Evolutionary conservation across 1,139 yeast species (phyloP).

Genomic region (Taphrina sp.): DNA sequence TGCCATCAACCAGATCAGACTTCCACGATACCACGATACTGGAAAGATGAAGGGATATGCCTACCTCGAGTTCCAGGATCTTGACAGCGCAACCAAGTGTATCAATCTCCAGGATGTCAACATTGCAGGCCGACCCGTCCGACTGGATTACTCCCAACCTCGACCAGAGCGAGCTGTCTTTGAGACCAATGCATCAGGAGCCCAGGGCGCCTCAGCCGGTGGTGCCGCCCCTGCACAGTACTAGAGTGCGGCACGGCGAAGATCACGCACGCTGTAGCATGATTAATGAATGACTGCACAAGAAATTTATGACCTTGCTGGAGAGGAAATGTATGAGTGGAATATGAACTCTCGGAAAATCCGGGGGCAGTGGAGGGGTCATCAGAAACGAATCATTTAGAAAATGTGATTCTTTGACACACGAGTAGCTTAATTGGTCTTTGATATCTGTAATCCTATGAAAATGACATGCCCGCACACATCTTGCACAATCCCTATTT

Average conservation of each 20-base stretch:
- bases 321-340: too few relatives aligned
- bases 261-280: too few relatives aligned
- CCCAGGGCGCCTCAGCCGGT: not conserved
- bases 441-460: too few relatives aligned
- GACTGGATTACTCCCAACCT: conserved; percentile 85
- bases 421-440: too few relatives aligned
- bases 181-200: conserved; percentile 4
- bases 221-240: not conserved
- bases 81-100: conserved; percentile 80
- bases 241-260: not conserved
- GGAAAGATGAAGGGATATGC: conserved; percentile 93
- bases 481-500: too few relatives aligned
- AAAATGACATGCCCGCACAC: too few relatives aligned
- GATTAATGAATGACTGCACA: too few relatives aligned
- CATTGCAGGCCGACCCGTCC: conserved; percentile 94
- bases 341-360: too few relatives aligned
- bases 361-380: too few relatives aligned
- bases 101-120: conserved; percentile 86
- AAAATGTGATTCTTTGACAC: too few relatives aligned
- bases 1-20: conserved; percentile 85
- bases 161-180: conserved; percentile 52
- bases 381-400: too few relatives aligned
- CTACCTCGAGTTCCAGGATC: conserved; percentile 85
- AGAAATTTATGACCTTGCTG: too few relatives aligned
- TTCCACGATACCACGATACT: conserved; percentile 84